A percentile compares a stretch with the other conserved stretches of the same genome.
These are phyloP conservation scores for Prunella vulgaris DNA, from an alignment of 257 asterid species.

Conservation along the genomic window DNA sequence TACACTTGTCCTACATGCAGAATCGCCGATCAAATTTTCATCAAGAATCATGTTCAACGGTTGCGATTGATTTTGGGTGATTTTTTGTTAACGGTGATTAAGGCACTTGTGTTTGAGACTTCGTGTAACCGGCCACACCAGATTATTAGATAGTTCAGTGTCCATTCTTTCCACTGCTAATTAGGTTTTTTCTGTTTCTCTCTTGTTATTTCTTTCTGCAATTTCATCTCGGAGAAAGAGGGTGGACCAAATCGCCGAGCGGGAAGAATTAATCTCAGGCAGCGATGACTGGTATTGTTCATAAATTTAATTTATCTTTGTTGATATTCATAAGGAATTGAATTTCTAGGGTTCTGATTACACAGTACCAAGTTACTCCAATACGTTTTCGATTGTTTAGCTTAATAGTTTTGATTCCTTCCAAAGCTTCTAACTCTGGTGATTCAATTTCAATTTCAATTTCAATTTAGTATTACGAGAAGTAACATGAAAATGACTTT, in stretches of 20 bases:
- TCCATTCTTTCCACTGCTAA: slow-evolving; percentile 17
- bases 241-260: slow-evolving; percentile 9
- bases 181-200: slow-evolving; percentile 31
- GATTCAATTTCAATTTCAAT: too few species aligned
- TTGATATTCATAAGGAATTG: not conserved
- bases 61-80: slow-evolving; percentile 17
- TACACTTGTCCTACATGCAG: slow-evolving; percentile 33
- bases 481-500: not conserved
- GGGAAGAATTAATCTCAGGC: slow-evolving; percentile 18
- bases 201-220: not conserved
- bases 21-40: not conserved
- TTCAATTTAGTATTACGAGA: not conserved
- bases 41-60: slow-evolving; percentile 25
- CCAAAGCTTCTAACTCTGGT: not conserved
- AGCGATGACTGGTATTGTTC: slow-evolving; percentile 65
- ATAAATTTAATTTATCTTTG: slow-evolving; percentile 1
- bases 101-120: not conserved
- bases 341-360: slow-evolving; percentile 20
- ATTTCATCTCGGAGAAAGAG: slow-evolving; percentile 5
- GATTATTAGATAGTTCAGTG: slow-evolving; percentile 13
- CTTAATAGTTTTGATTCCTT: not conserved
- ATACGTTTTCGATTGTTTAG: not conserved
- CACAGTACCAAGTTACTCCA: not conserved
- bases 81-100: not conserved
- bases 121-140: slow-evolving; percentile 15